Evolutionary conservation across 179 eudicot genomes (phyloP).

Genomic region (Beta macrorhiza): DNA sequence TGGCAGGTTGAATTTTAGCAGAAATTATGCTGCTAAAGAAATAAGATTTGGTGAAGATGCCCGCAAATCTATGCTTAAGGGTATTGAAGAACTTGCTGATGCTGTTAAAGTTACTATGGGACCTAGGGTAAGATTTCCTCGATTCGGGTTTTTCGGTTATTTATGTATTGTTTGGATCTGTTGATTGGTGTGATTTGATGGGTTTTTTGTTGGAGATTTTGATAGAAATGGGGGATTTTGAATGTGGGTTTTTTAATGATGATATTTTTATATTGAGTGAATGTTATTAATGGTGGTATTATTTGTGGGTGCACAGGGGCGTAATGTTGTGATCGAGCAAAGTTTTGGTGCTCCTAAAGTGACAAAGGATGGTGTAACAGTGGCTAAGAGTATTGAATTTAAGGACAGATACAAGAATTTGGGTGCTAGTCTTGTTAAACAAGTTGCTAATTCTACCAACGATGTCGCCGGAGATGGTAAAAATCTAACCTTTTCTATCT

Average conservation of each 20-base stretch:
- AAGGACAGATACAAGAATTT: constrained; percentile 74
- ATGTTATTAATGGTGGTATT: neutral
- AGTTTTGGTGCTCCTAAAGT: constrained; percentile 92
- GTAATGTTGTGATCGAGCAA: constrained; percentile 86
- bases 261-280: constrained; percentile 4
- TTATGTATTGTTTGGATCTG: constrained; percentile 17
- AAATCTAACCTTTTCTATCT: neutral
- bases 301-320: constrained; percentile 51
- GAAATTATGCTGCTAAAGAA: constrained; percentile 95
- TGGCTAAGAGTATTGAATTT: constrained; percentile 92
- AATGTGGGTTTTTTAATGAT: neutral
- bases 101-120: constrained; percentile 99
- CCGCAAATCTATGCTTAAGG: constrained; percentile 76
- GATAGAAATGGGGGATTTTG: neutral
- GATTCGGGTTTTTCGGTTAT: neutral
- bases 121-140: constrained; percentile 61
- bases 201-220: neutral
- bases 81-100: constrained; percentile 94
- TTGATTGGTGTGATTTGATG: neutral
- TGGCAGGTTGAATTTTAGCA: constrained; percentile 65
- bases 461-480: constrained; percentile 97
- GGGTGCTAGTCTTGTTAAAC: constrained; percentile 95
- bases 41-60: constrained; percentile 87
- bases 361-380: constrained; percentile 96
- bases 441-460: constrained; percentile 97